Base-by-base conservation (phyloP, 352 stramenopile genomes). In the Phytophthora idaei region DNA sequence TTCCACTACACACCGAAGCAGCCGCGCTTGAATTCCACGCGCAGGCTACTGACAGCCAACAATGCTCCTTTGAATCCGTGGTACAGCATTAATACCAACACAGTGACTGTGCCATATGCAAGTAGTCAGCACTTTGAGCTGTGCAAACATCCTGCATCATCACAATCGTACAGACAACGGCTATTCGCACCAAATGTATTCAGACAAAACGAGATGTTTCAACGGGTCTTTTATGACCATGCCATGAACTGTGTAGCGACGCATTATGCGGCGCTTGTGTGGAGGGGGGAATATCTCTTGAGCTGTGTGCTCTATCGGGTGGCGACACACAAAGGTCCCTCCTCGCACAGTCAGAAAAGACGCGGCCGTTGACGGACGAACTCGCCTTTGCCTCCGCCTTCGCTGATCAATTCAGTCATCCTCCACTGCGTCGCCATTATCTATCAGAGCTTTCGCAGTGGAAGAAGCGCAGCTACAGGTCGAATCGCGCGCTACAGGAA, bases 321-420 rank as follows among this genome's bases (percentile, higher is more conserved):
- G 61, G 62, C 62, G 47, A 65, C 54, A 65, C 54, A 45, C 29
- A 53, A 44, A 59, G 49, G 34, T 67, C 47, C 65, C 28, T 73
- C 59, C 27, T 62, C 25, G 46, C 47, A 37, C 59, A 69, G 52
- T 73, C 61, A 69, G 48, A 61, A 73, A 73, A 73, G 46, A 69
- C 66, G 44, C 58, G 48, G 52, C 45, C 37, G 32, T 65, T 49
- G 58, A 58, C 47, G 39, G 14, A 42, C 36, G 36, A 12, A 32
- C 4, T 54, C 49, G 15, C 45, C 42, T 39, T 52, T 36, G 46
- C 59, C 7, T 42, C 11, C 39, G 14, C 39, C 39, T 9, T 2
- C 39, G 14, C 39, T 46, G 57, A 41, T 34, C 29, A 46, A 44
- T 29, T 42, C 14, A 34, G 14, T 48, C 49, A 5, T 48, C 28